Evolutionary conservation across 768 basidiomycete genomes (phyloP).

Genomic region (Scleroderma citrinum): DNA sequence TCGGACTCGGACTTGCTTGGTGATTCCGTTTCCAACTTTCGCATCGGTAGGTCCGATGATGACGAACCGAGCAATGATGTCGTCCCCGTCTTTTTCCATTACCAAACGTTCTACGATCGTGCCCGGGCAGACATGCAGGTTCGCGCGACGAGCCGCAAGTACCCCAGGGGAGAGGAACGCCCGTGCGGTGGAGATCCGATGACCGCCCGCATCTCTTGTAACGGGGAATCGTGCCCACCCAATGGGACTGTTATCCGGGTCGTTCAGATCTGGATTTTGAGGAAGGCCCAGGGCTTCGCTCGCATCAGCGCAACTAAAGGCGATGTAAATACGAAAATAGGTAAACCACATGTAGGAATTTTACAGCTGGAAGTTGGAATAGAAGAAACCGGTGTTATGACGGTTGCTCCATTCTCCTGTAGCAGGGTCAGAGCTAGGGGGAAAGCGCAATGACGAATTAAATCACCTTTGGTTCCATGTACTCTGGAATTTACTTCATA

Average conservation of each 20-base stretch:
- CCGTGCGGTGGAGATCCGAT: constrained; percentile 10
- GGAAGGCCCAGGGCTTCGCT: background rate
- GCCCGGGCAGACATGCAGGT: constrained; percentile 10
- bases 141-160: background rate
- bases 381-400: background rate
- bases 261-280: background rate
- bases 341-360: background rate
- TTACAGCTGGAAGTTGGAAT: background rate
- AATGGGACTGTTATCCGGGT: background rate
- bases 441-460: background rate
- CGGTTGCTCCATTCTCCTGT: constrained; percentile 5
- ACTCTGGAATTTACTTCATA: constrained; percentile 6
- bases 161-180: constrained; percentile 9
- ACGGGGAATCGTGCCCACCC: background rate
- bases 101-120: constrained; percentile 1
- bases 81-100: background rate
- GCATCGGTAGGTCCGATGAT: background rate
- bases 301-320: background rate
- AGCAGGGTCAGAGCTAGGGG: background rate
- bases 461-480: constrained; percentile 1
- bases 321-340: background rate
- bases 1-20: constrained; percentile 1
- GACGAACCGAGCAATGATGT: background rate
- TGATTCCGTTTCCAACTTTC: background rate
- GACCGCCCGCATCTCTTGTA: background rate